Conservation (phyloP, 805 yeast species). For the Lachancea waltii region DNA sequence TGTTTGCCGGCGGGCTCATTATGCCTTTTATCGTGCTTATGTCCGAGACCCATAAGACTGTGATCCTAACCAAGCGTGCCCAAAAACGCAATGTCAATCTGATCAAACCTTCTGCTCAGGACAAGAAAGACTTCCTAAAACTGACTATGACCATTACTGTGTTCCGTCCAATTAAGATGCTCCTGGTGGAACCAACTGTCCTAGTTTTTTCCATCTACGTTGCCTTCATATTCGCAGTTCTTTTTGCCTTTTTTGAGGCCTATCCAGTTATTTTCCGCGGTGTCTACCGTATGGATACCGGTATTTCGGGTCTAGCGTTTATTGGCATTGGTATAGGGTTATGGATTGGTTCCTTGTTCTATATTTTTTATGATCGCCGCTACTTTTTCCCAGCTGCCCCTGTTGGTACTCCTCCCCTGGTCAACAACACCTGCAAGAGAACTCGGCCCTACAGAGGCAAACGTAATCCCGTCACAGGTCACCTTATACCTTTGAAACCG, state of each 20-base stretch:
- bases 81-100: constrained; percentile 49
- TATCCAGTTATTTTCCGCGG: constrained; percentile 69
- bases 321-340: constrained; percentile 68
- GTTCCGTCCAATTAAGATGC: constrained; percentile 61
- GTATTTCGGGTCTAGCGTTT: constrained; percentile 63
- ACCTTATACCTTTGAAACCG: constrained; percentile 48
- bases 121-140: constrained; percentile 36
- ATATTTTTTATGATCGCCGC: constrained; percentile 42
- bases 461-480: constrained; percentile 42
- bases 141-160: constrained; percentile 45
- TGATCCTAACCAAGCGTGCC: constrained; percentile 55
- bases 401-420: constrained; percentile 48
- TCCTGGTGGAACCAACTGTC: constrained; percentile 69
- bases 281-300: constrained; percentile 50
- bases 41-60: constrained; percentile 71
- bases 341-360: constrained; percentile 46
- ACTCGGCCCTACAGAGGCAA: constrained; percentile 38
- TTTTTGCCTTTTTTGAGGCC: constrained; percentile 76
- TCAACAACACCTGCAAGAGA: constrained; percentile 32
- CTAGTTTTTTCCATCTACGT: constrained; percentile 60
- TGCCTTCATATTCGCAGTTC: constrained; percentile 69
- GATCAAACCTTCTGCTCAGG: constrained; percentile 32
- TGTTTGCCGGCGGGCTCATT: constrained; percentile 56
- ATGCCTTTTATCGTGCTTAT: constrained; percentile 42
- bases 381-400: constrained; percentile 50